phyloP scores from a whole-genome alignment of 2,329 filamentous ascomycete genomes.

The Cladobotryum mycophilum region DNA sequence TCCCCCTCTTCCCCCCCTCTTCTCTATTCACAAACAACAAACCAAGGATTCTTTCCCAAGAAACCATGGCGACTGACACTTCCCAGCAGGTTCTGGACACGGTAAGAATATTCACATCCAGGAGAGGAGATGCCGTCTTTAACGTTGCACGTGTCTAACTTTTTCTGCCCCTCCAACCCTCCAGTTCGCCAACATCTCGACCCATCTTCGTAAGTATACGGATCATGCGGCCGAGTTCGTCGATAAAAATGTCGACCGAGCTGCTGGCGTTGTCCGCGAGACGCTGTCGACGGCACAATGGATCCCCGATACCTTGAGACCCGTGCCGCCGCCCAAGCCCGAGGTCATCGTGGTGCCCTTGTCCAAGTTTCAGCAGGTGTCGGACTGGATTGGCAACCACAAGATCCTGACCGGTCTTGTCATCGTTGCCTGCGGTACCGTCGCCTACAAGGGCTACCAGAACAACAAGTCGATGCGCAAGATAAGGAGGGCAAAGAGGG shows the following conservation, averaged over 20 bases:
- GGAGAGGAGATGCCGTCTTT: neutral
- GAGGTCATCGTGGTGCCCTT: conserved; percentile 27
- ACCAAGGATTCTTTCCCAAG: conserved; percentile 5
- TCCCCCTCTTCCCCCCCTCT: conserved; percentile 11
- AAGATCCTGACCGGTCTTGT: conserved; percentile 67
- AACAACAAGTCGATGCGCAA: conserved; percentile 54
- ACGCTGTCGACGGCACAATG: conserved; percentile 61
- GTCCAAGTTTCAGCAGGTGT: conserved; percentile 45
- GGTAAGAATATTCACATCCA: conserved; percentile 42
- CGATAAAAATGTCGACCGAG: conserved; percentile 72
- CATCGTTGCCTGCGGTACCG: conserved; percentile 64
- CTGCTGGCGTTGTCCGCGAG: conserved; percentile 65
- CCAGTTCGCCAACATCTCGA: conserved; percentile 47
- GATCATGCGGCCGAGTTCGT: conserved; percentile 70
- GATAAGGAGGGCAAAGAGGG: conserved; percentile 68
- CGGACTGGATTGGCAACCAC: conserved; percentile 67
- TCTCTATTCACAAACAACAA: conserved; percentile 13
- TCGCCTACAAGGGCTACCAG: conserved; percentile 46
- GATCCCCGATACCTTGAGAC: conserved; percentile 64
- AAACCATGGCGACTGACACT: conserved; percentile 71
- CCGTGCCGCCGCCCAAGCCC: conserved; percentile 41
- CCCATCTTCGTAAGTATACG: conserved; percentile 65
- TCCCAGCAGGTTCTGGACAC: conserved; percentile 67
- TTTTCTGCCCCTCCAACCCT: conserved; percentile 4
- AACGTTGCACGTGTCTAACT: neutral